Evolutionary conservation across 345 rosid genomes (phyloP).

Genomic region (Eucalyptus paniculata): DNA sequence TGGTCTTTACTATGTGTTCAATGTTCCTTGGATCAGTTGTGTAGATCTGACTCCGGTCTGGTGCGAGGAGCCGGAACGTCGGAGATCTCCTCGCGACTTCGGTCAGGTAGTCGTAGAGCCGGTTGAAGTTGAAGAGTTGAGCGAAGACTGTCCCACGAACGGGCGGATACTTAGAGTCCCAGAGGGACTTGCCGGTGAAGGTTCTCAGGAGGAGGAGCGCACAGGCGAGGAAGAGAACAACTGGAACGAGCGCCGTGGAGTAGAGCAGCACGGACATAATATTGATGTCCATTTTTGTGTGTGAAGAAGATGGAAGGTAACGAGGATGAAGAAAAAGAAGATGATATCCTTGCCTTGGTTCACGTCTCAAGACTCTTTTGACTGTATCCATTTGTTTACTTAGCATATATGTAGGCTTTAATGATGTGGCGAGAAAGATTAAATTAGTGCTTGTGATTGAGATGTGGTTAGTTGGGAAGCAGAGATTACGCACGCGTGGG

Average conservation of each 20-base stretch:
- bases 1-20: slow-evolving; percentile 46
- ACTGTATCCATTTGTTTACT: not conserved
- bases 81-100: slow-evolving; percentile 19
- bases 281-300: not conserved
- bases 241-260: not conserved
- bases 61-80: slow-evolving; percentile 44
- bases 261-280: slow-evolving; percentile 3
- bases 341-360: not conserved
- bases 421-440: not conserved
- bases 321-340: not conserved
- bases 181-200: slow-evolving; percentile 38
- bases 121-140: slow-evolving; percentile 24
- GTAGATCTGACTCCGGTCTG: slow-evolving; percentile 24
- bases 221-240: not conserved
- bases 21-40: slow-evolving; percentile 53
- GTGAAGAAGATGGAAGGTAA: not conserved
- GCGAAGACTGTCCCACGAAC: slow-evolving; percentile 36
- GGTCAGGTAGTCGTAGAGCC: slow-evolving; percentile 41
- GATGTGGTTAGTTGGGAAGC: not conserved
- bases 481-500: not conserved
- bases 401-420: not conserved
- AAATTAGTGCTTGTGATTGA: not conserved
- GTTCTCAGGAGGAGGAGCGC: slow-evolving; percentile 7
- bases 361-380: not conserved
- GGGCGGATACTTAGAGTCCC: slow-evolving; percentile 28